Evolutionary conservation across 805 yeast genomes (phyloP).

Genomic region (Yamadazyma olivae): DNA sequence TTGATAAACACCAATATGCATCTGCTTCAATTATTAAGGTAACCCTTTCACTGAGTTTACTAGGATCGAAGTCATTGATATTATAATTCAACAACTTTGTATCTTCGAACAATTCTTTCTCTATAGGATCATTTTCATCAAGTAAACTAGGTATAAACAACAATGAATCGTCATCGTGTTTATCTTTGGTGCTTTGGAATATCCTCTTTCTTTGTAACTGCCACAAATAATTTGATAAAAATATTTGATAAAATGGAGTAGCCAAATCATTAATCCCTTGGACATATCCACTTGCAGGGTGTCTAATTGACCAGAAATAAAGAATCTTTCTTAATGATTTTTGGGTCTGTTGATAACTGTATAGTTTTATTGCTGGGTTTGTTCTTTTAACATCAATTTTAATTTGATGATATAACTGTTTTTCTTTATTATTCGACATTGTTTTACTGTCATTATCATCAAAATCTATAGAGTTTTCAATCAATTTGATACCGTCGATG

Average conservation of each 20-base stretch:
- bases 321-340: slow-evolving; percentile 74
- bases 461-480: slow-evolving; percentile 46
- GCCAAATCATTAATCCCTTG: slow-evolving; percentile 95
- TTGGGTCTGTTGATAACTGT: slow-evolving; percentile 69
- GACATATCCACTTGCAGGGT: slow-evolving; percentile 97
- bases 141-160: slow-evolving; percentile 35
- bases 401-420: slow-evolving; percentile 89
- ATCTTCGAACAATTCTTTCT: slow-evolving; percentile 22
- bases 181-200: slow-evolving; percentile 3
- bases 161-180: slow-evolving; percentile 20
- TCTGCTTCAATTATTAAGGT: slow-evolving; percentile 84
- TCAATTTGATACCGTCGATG: slow-evolving; percentile 59
- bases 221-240: slow-evolving; percentile 62
- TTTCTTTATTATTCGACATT: slow-evolving; percentile 25
- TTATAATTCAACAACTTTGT: slow-evolving; percentile 21
- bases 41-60: slow-evolving; percentile 54
- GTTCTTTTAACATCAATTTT: slow-evolving; percentile 94
- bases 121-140: slow-evolving; percentile 21
- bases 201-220: slow-evolving; percentile 29
- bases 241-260: slow-evolving; percentile 90
- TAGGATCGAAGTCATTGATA: slow-evolving; percentile 63
- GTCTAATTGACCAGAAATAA: slow-evolving; percentile 93
- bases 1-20: slow-evolving; percentile 93
- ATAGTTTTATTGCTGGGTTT: slow-evolving; percentile 77
- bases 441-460: slow-evolving; percentile 22